Base-by-base conservation (phyloP, 768 basidiomycete genomes). In the Auricularia sp. region DNA sequence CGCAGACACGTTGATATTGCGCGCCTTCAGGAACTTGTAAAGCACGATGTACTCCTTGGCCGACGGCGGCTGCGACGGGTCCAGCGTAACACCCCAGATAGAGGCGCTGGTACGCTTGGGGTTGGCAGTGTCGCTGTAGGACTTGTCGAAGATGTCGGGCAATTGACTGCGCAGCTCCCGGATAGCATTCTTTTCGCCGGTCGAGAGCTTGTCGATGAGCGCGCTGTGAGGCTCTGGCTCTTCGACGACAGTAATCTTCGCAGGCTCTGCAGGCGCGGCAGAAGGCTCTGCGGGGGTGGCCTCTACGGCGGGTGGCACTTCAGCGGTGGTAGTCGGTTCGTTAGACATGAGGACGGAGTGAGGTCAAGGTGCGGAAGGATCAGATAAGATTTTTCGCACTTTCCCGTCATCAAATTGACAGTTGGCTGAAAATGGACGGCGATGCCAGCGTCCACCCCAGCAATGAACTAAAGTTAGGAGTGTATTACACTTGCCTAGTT, bases 41-140 rank as follows among this genome's bases (percentile, higher is more conserved):
- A 93, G 78, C 8, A 92, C 70, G 36, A 92, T 88, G 69, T 87
- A 90, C 65, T 84, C 83, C 7, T 83, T 81, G 0, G 89, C 84
- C 71, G 90, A 82, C 60, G 70, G 73, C 12, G 83, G 81, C 64
- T 77, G 11, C 83, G 81, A 64, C 78, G 91, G 87, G 72, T 88
- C 82, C 34, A 93, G 81, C 1, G 71, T 74, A 21, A 93, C 83
- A 34, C 89, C 87, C 91, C 91, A 93, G 64, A 93, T 59, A 21
- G 8, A 3, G 11, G 16, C 21, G 47, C 18, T 51, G 11, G 47
- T 59, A 12, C 56, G 56, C 23, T 35, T 23, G 23, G 34, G 34
- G 7, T 29, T 29, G 7, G 56, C 14, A 6, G 56, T 29, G 29
- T 59, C 23, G 6, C 29, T 23, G 23, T 59, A 59, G 11, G 23